Conservation (phyloP, 1,284 basidiomycete species). For the Ceratobasidium papillatum region DNA sequence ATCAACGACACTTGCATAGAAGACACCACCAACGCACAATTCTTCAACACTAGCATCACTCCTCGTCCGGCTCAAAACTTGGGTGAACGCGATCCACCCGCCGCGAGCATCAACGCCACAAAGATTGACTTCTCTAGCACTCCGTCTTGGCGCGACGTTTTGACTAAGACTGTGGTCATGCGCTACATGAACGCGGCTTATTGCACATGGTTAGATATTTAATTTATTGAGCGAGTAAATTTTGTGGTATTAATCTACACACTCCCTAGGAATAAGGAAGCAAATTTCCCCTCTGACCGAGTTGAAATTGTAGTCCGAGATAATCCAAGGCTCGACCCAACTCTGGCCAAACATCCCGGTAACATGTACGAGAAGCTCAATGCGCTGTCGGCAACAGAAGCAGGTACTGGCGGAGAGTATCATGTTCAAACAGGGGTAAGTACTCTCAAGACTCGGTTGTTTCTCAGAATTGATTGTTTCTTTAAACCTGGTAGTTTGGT, state of each 20-base stretch:
- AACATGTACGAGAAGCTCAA: slow-evolving; percentile 4
- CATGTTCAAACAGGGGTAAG: slow-evolving; percentile 12
- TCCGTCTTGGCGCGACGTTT: slow-evolving; percentile 62
- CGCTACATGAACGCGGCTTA: slow-evolving; percentile 83
- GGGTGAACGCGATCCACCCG: neutral
- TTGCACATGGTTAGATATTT: slow-evolving; percentile 81
- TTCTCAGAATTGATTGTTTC: neutral
- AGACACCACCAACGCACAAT: neutral
- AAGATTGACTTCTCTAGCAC: slow-evolving; percentile 50
- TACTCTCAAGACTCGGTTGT: no score
- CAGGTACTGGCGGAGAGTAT: neutral
- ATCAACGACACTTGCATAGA: slow-evolving; percentile 64
- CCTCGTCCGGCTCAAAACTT: neutral
- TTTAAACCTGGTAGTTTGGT: neutral
- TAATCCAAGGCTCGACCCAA: neutral
- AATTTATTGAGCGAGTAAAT: neutral
- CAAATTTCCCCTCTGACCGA: neutral
- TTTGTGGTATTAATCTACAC: neutral
- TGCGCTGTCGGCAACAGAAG: neutral
- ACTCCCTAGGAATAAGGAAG: neutral
- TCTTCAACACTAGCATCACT: neutral
- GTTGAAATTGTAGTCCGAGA: neutral
- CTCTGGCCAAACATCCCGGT: neutral
- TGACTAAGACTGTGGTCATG: slow-evolving; percentile 78
- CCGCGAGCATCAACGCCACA: neutral